Conservation (phyloP, 1,284 basidiomycete species). For the Ceratobasidium sp. region DNA sequence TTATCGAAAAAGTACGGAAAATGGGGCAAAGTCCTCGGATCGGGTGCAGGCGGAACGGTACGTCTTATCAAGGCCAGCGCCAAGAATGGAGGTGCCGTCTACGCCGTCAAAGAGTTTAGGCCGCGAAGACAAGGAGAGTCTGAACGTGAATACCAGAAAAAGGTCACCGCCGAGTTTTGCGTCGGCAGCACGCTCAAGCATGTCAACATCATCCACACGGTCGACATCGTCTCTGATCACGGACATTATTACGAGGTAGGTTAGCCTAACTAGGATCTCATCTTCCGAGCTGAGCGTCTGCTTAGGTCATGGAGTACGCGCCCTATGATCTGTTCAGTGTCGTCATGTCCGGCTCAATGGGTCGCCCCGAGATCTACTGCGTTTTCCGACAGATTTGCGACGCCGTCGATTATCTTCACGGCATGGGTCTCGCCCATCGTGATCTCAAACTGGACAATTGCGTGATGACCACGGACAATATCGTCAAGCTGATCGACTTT, state of each 20-base stretch:
- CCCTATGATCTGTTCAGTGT: slow-evolving; percentile 98
- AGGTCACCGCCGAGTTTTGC: slow-evolving; percentile 98
- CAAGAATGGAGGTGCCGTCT: slow-evolving; percentile 85
- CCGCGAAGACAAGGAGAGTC: slow-evolving; percentile 87
- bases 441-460: slow-evolving; percentile 99
- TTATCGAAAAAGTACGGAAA: slow-evolving; percentile 99
- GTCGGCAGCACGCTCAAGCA: slow-evolving; percentile 96
- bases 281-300: slow-evolving; percentile 43
- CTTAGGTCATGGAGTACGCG: slow-evolving; percentile 98
- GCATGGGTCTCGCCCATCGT: slow-evolving; percentile 96
- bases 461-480: slow-evolving; percentile 93
- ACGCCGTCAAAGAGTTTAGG: slow-evolving; percentile 98
- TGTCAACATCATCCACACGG: slow-evolving; percentile 96
- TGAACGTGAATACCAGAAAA: slow-evolving; percentile 98
- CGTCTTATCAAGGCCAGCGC: slow-evolving; percentile 88
- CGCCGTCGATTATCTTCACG: slow-evolving; percentile 97
- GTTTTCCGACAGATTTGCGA: slow-evolving; percentile 99
- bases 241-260: slow-evolving; percentile 97
- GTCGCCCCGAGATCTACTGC: slow-evolving; percentile 97
- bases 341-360: slow-evolving; percentile 99
- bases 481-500: slow-evolving; percentile 99
- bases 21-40: slow-evolving; percentile 95
- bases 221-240: slow-evolving; percentile 98
- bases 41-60: slow-evolving; percentile 97
- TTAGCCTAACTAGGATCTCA: slow-evolving; percentile 35